Percentiles rank a stretch among this genome's conserved stretches.
Conservation (phyloP, 768 basidiomycete species). For the Pleurotus cornucopiae region DNA sequence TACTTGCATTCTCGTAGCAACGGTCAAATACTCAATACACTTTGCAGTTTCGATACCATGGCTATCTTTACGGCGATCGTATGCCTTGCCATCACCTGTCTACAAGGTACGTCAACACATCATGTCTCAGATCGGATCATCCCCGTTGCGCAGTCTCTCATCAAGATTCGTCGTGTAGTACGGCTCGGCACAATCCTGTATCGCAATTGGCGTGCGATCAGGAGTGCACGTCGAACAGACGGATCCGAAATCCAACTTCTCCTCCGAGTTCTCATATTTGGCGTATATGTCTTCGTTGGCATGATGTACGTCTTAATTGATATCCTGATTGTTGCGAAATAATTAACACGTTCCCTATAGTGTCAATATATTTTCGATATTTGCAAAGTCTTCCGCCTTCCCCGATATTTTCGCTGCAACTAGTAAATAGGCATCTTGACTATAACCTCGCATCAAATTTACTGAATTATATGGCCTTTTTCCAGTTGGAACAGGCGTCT, state of each 20-base stretch:
- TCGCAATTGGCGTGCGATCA: conserved; percentile 26
- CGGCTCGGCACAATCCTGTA: conserved; percentile 23
- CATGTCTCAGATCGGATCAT: neutral
- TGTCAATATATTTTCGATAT: conserved; percentile 24
- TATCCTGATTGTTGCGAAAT: neutral
- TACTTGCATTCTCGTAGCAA: neutral
- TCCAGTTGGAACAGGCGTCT: conserved; percentile 29
- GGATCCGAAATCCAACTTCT: conserved; percentile 22
- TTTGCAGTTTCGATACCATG: conserved; percentile 18
- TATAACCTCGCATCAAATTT: neutral
- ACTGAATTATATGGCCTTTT: neutral
- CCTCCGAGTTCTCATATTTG: conserved; percentile 29
- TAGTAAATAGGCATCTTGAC: conserved; percentile 15
- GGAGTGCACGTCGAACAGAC: conserved; percentile 22
- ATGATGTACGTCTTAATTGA: conserved; percentile 20
- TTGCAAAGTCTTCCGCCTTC: conserved; percentile 15
- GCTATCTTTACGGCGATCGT: conserved; percentile 21
- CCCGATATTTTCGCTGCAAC: conserved; percentile 31
- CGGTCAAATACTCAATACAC: neutral
- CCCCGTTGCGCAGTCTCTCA: neutral
- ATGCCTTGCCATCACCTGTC: conserved; percentile 22
- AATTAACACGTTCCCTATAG: conserved; percentile 11
- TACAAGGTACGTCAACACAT: conserved; percentile 21
- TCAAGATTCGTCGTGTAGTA: conserved; percentile 16
- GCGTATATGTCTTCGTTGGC: conserved; percentile 26